phyloP scores from a whole-genome alignment of 345 rosid species.

The Raphanus sativus region DNA sequence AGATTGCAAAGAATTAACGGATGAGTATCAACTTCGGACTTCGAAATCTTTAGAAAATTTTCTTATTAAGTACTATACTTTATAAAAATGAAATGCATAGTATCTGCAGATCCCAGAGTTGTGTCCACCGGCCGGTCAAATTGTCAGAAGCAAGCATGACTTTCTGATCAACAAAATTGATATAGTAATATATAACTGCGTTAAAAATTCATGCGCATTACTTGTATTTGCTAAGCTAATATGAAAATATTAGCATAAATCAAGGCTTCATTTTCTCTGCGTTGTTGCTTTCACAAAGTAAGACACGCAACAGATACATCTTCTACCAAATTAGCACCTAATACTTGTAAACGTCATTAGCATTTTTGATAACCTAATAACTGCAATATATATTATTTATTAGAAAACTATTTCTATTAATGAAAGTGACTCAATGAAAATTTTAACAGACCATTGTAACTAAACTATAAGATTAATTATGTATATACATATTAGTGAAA shows the following conservation, averaged over 20 bases:
- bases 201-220: neutral
- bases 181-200: neutral
- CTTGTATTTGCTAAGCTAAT: neutral
- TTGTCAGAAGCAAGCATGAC: neutral
- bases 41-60: neutral
- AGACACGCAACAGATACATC: neutral
- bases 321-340: neutral
- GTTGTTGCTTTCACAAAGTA: neutral
- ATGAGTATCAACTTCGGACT: slow-evolving; percentile 32
- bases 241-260: neutral
- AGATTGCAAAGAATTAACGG: neutral
- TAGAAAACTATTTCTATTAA: neutral
- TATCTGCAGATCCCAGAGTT: slow-evolving; percentile 33
- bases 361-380: neutral
- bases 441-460: neutral
- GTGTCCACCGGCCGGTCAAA: slow-evolving; percentile 23
- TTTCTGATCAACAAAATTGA: neutral
- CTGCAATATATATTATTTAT: neutral
- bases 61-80: neutral
- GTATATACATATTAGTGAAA: too few species aligned
- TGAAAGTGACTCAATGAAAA: neutral
- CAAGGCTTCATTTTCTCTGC: neutral
- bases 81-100: neutral
- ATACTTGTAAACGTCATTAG: neutral
- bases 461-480: neutral